Evolutionary conservation across 139 green algal genomes (phyloP).

Genomic region (Bryopsis sp.): DNA sequence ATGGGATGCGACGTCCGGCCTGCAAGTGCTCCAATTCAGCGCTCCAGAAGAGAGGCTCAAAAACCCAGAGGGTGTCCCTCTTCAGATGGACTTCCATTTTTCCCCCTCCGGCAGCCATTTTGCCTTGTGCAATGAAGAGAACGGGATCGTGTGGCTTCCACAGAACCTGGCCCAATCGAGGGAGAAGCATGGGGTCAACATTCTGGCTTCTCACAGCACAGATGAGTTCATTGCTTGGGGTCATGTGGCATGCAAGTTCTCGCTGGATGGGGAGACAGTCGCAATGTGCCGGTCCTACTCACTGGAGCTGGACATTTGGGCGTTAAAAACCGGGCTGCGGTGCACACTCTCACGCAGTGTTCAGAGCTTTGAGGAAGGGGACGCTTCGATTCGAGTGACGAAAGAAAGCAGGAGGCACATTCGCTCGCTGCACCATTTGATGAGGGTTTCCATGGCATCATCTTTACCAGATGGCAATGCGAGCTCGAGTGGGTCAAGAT

Average conservation of each 20-base stretch:
- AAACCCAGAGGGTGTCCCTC: too few relatives aligned
- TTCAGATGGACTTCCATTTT: constrained; percentile 6
- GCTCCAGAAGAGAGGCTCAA: too few relatives aligned
- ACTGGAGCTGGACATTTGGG: constrained; percentile 5
- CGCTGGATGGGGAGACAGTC: background rate
- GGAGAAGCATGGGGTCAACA: background rate
- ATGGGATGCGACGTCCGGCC: background rate
- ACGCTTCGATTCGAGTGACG: too few relatives aligned
- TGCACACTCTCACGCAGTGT: background rate
- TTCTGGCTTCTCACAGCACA: background rate
- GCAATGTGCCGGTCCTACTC: background rate
- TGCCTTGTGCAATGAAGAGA: background rate
- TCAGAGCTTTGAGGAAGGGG: background rate
- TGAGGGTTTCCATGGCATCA: too few relatives aligned
- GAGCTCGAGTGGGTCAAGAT: too few relatives aligned
- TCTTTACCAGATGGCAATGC: too few relatives aligned
- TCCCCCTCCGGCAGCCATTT: constrained; percentile 1
- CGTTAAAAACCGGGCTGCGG: background rate
- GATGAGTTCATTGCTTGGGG: background rate
- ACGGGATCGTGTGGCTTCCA: background rate
- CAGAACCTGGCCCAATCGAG: background rate
- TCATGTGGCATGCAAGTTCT: constrained; percentile 12
- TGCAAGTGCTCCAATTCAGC: background rate
- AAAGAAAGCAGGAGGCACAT: too few relatives aligned
- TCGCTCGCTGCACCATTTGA: too few relatives aligned